Percentiles rank a stretch among this genome's conserved stretches.
phyloP scores from a whole-genome alignment of 2,329 filamentous ascomycete species.

The Pestalotiopsis sp. region DNA sequence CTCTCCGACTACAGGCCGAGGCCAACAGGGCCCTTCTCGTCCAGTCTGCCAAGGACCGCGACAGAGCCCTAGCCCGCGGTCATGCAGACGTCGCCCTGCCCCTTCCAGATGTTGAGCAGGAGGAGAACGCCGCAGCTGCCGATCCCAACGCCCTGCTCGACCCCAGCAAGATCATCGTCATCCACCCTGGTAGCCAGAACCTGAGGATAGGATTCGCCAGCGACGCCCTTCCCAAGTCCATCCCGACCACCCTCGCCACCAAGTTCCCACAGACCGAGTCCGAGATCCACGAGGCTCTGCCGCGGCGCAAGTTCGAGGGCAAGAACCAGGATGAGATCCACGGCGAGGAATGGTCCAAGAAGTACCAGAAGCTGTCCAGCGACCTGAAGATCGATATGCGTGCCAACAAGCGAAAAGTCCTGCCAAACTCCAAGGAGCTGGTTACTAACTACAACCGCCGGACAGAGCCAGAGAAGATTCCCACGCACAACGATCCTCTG shows the following conservation, averaged over 20 bases:
- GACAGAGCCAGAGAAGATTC: slow-evolving; percentile 82
- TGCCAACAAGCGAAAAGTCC: slow-evolving; percentile 87
- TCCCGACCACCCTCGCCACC: slow-evolving; percentile 90
- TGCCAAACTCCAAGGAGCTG: slow-evolving; percentile 96
- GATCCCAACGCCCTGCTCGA: slow-evolving; percentile 63
- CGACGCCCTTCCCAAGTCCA: slow-evolving; percentile 89
- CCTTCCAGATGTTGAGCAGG: slow-evolving; percentile 61
- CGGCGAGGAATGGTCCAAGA: slow-evolving; percentile 77
- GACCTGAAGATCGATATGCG: slow-evolving; percentile 92
- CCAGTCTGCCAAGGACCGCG: slow-evolving; percentile 84
- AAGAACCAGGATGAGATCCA: slow-evolving; percentile 77
- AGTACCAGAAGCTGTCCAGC: slow-evolving; percentile 79
- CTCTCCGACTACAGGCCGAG: slow-evolving; percentile 85
- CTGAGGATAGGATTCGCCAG: slow-evolving; percentile 93
- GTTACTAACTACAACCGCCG: slow-evolving; percentile 93
- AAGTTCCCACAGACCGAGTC: slow-evolving; percentile 79
- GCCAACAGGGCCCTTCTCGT: slow-evolving; percentile 83
- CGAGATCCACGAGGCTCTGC: slow-evolving; percentile 79
- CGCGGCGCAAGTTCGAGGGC: slow-evolving; percentile 68
- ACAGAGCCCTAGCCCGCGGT: slow-evolving; percentile 79
- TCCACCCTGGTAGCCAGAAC: slow-evolving; percentile 95
- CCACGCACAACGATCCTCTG: slow-evolving; percentile 91
- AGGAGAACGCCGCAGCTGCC: slow-evolving; percentile 57
- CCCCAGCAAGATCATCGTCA: slow-evolving; percentile 89
- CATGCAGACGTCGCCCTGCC: slow-evolving; percentile 67